Base-by-base conservation (phyloP, 1,284 basidiomycete genomes). In the Naganishia albida region DNA sequence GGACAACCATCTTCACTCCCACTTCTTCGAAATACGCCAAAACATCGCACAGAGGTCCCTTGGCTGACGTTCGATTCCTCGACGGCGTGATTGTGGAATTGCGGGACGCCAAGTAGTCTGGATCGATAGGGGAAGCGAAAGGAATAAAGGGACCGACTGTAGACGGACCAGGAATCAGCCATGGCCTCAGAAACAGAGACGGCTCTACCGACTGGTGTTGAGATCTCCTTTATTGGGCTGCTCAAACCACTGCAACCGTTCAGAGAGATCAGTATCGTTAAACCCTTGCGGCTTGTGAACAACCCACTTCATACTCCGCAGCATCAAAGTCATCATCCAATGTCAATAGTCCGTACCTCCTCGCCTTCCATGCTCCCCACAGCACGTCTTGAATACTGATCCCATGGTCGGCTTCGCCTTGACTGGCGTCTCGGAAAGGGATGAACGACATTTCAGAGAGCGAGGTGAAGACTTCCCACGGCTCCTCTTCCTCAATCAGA, bases 181-280 rank as follows among this genome's bases (percentile, higher is more conserved):
- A 44, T 16, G 30, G 34, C n/a, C 15, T 1, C 13, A n/a, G 20
- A 15, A 43, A 3, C 55, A 16, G 13, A 28, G 7, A 43, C 4
- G 26, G 18, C 8, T 18, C 2, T 18, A 39, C 65, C 38, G 28
- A 56, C 65, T 84, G 90, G 91, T 92, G 75, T 99, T 99, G 88
- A 95, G 94, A 77, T 99, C 96, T 6, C 96, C 96, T 74, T 96
- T 93, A 74, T 95, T 95, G 70, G 93, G 91, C 70, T 91, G 88
- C 53, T 90, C 86, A 70, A 84, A 87, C 78, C 62, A 64, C 64
- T 66, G 23, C 18, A 15, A 34, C 34, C 6, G 4, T 28, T n/a
- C 1, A 18, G 25, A 1, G 26, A 40, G 18, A 49, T 43, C 16
- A 30, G 42, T 13, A 28, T 38, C 2, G 7, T 12, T 2, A 1